Evolutionary conservation across 2,329 filamentous ascomycete species (phyloP), one percentile per base, ranked within the genome.

Genomic region (Phyllosticta paracitricarpa): DNA sequence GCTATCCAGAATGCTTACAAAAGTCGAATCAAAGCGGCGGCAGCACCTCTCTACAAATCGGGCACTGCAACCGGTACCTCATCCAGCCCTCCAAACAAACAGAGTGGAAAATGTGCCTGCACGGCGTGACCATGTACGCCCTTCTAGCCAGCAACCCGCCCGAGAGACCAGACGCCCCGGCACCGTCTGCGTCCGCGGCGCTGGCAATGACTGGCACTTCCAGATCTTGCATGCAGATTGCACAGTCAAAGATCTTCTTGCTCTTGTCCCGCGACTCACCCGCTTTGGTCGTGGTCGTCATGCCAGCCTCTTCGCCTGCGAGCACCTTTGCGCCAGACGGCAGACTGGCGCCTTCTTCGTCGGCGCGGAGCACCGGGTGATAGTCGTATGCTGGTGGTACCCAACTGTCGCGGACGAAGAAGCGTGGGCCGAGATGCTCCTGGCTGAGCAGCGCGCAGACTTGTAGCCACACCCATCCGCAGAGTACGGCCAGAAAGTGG

Each of bases 121-220:
- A 99, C 56, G 94, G 94, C 62, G 94, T 99, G 24, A 97, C 90
- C 94, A 99, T 99, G 76, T 97, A 97, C 67, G 84, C 81, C 57
- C 92, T 83, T 63, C 93, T 81, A 33, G 89, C 89, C 66, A 97
- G 80, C 61, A 96, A 83, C 30, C 86, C 86, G 0, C 84, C 73
- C 4, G 75, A 75, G 52, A 77, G 72, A 56, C 77, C 75, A 17
- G 77, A 65, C 54, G 77, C 73, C 28, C 51, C 51, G 64, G 51
- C 75, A 71, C 63, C 69, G 70, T 67, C 71, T 68, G 68, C 81
- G 33, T 83, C 82, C 54, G 80, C 79, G 22, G 66, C 72, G n/a
- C 75, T 76, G 19, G 82, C 80, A 33, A 96, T 77, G 24, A 97
- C 87, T 0, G 91, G 90, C 2, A 97, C 91, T 72, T 97, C 91